These are phyloP conservation scores for Porodaedalea pini DNA, from an alignment of 1,284 basidiomycete species.

Conservation along the genomic window DNA sequence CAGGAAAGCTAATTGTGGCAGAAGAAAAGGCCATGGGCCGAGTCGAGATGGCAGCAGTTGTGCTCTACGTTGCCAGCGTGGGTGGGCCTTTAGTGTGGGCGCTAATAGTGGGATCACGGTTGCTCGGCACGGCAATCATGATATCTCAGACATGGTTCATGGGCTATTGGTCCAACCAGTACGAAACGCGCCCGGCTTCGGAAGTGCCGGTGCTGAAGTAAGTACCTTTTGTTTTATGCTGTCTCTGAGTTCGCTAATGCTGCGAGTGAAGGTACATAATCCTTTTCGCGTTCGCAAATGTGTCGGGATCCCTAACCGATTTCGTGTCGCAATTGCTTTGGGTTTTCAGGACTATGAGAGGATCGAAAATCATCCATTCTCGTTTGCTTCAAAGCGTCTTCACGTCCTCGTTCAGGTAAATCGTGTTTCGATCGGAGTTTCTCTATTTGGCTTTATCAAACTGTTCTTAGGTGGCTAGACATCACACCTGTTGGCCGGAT, in stretches of 20 bases:
- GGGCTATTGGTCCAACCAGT: conserved; percentile 38
- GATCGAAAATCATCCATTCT: conserved; percentile 6
- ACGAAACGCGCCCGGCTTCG: conserved; percentile 28
- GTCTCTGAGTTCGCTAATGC: background rate
- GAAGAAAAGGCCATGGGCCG: conserved; percentile 43
- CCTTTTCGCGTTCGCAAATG: conserved; percentile 31
- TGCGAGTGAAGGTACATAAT: conserved; percentile 21
- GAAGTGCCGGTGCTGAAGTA: conserved; percentile 40
- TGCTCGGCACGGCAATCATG: background rate
- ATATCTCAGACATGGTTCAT: conserved; percentile 34
- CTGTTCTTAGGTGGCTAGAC: conserved; percentile 1
- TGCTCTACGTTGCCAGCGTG: conserved; percentile 17
- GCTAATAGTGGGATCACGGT: background rate
- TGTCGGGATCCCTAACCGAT: conserved; percentile 12
- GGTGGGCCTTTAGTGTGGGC: conserved; percentile 21
- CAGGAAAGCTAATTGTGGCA: conserved; percentile 35
- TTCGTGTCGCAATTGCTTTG: background rate
- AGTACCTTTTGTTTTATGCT: conserved; percentile 28
- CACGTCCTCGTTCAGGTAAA: conserved; percentile 33
- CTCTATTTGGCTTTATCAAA: conserved; percentile 2
- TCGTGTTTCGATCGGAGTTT: background rate
- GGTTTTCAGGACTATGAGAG: conserved; percentile 4
- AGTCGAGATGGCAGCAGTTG: conserved; percentile 30
- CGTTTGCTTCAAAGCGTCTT: conserved; percentile 28
- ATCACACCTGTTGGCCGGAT: conserved; percentile 38